These are phyloP conservation scores for Cyberlindnera meyerae DNA, from an alignment of 805 yeast genomes.

Conservation along the genomic window DNA sequence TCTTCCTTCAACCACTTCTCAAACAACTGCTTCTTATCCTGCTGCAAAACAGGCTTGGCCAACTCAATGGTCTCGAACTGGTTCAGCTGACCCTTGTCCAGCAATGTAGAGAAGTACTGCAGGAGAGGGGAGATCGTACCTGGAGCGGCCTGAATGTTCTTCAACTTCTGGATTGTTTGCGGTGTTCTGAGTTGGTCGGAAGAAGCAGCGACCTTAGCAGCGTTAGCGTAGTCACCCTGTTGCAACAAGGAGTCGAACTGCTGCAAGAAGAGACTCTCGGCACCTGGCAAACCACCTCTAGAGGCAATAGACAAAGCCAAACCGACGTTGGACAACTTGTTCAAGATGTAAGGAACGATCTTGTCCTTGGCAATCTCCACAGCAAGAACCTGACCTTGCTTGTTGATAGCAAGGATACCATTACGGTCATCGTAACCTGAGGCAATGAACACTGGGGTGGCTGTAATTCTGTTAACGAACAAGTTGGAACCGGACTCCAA, in stretches of 20 bases:
- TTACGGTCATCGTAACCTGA: constrained; percentile 61
- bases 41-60: constrained; percentile 92
- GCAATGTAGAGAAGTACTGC: constrained; percentile 84
- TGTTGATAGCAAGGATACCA: constrained; percentile 91
- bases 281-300: constrained; percentile 96
- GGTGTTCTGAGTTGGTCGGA: constrained; percentile 91
- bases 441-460: constrained; percentile 92
- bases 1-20: constrained; percentile 97
- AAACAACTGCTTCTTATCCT: constrained; percentile 85
- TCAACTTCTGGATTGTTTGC: constrained; percentile 88
- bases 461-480: constrained; percentile 93
- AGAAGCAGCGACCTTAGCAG: constrained; percentile 96
- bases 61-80: constrained; percentile 90
- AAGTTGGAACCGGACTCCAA: constrained; percentile 87
- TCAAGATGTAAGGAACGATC: constrained; percentile 83
- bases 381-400: constrained; percentile 90
- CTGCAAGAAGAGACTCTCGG: constrained; percentile 84
- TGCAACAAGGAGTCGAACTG: constrained; percentile 84
- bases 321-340: constrained; percentile 78
- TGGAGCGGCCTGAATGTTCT: constrained; percentile 84
- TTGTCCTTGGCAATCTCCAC: constrained; percentile 83
- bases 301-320: constrained; percentile 86
- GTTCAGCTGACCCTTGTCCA: constrained; percentile 90
- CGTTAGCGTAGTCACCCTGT: constrained; percentile 83
- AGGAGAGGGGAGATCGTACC: constrained; percentile 93